Evolutionary conservation across 179 eudicot genomes (phyloP).

Genomic region (Spinacia oleracea): DNA sequence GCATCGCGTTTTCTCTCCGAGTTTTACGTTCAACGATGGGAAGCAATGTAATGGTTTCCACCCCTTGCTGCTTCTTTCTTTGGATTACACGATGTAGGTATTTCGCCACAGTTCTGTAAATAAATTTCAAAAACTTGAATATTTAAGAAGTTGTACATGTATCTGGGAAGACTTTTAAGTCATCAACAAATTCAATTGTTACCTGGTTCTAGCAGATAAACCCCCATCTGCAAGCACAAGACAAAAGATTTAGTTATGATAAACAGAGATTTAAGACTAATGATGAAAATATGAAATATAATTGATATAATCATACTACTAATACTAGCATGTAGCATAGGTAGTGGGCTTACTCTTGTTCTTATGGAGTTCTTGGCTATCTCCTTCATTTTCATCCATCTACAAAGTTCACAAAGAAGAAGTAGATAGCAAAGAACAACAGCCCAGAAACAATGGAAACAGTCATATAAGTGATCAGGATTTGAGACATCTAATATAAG

Average conservation of each 20-base stretch:
- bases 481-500: background rate
- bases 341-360: constrained; percentile 28
- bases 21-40: constrained; percentile 52
- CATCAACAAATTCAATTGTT: background rate
- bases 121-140: background rate
- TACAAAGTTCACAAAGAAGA: constrained; percentile 34
- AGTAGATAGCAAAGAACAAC: background rate
- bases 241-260: constrained; percentile 15
- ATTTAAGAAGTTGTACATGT: background rate
- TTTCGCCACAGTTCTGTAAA: constrained; percentile 47
- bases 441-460: background rate
- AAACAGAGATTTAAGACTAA: background rate
- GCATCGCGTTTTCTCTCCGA: constrained; percentile 60
- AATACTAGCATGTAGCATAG: background rate
- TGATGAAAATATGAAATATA: background rate
- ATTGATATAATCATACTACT: background rate
- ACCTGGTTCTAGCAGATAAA: constrained; percentile 71
- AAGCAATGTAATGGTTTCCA: constrained; percentile 43
- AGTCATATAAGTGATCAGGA: background rate
- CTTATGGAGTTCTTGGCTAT: constrained; percentile 46
- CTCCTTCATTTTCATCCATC: constrained; percentile 45
- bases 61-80: constrained; percentile 38
- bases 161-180: background rate
- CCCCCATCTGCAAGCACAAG: constrained; percentile 50
- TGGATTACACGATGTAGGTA: constrained; percentile 40